Evolutionary conservation across 805 yeast species (phyloP), one percentile per base, ranked within the genome.

Genomic region (Candida ulmi): DNA sequence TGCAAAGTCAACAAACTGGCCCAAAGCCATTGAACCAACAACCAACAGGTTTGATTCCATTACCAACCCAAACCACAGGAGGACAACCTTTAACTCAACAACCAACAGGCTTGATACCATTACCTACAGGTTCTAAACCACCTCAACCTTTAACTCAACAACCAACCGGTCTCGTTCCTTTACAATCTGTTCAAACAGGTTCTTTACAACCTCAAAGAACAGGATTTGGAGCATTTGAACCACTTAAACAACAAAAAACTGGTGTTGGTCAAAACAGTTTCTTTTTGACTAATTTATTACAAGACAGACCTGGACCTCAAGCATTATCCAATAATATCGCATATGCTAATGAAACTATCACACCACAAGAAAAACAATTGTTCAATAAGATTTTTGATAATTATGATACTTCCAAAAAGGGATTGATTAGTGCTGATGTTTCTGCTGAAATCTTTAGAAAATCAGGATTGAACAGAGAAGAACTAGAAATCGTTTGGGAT

Each of bases 401-500:
- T 36, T 91, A 95, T 87, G 97, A 90, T 57, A 67, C 78, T n/a
- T 55, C 67, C 25, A 71, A 71, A 29, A 69, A 66, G 33, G 98
- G 98, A 0, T 74, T 65, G 45, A 69, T 91, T 40, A 83, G 78
- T 44, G 96, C 97, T n/a, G 79, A 78, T 28, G 78, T 82, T 9
- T 96, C 96, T 2, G 88, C 93, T 36, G 78, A 78, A 42, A 81
- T 93, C 29, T 88, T 91, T 59, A 80, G 91, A 38, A 91, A 93
- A 65, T 84, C 95, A 17, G 98, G 98, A 2, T 75, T 93, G 48
- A 72, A 80, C 39, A 77, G 96, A 61, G 71, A 78, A n/a, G 97
- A 93, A 52, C 70, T 91, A 44, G 98, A 90, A 61, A 70, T 78
- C 28, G 86, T 93, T 45, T 93, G 99, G 99, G 86, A 79, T 38